Percentiles rank a stretch among this genome's conserved stretches.
phyloP scores from a whole-genome alignment of 495 filamentous ascomycete species.

The Baudoinia panamericana region DNA sequence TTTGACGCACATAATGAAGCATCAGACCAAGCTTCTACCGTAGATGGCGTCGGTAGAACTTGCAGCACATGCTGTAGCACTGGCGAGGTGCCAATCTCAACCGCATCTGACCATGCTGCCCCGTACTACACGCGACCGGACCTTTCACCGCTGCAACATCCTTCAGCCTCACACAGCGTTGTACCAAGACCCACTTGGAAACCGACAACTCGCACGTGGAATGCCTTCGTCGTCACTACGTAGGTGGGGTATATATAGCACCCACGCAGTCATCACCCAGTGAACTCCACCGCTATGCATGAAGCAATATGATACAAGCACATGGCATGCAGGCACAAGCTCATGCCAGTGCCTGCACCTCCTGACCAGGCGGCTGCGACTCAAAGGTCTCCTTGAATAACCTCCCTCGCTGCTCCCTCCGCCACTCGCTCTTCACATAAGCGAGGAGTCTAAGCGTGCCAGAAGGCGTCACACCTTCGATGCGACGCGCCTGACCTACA shows the following conservation, averaged over 20 bases:
- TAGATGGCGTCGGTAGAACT: no score
- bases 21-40: no score
- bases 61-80: no score
- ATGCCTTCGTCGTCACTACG: no score
- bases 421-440: conserved; percentile 33
- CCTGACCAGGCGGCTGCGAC: conserved; percentile 5
- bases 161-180: no score
- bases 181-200: no score
- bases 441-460: conserved; percentile 45
- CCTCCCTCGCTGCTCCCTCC: conserved; percentile 15
- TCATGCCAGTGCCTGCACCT: conserved; percentile 12
- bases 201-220: no score
- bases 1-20: no score
- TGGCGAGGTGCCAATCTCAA: no score
- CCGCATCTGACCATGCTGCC: neutral
- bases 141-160: neutral
- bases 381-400: conserved; percentile 22
- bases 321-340: neutral
- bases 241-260: no score
- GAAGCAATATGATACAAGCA: neutral
- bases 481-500: conserved; percentile 73
- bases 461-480: conserved; percentile 66
- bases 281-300: conserved; percentile 3
- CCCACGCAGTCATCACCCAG: neutral
- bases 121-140: neutral